phyloP scores from a whole-genome alignment of 2,329 filamentous ascomycete genomes.

The Sclerotinia spermophila region DNA sequence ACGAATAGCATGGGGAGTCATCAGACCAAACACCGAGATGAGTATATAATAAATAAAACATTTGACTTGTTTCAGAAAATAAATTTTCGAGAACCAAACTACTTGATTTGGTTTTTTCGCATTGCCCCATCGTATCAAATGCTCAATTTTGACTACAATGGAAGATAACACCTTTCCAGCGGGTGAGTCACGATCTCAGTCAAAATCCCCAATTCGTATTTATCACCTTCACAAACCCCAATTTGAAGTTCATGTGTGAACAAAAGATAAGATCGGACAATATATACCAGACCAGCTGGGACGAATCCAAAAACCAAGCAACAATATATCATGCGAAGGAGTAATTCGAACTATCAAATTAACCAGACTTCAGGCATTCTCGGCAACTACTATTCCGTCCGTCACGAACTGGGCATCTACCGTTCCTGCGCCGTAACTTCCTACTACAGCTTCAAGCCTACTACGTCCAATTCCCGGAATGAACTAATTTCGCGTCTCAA shows the following conservation, averaged over 20 bases:
- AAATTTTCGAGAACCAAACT: too few relatives aligned
- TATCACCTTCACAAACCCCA: not conserved
- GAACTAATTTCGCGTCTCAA: not conserved
- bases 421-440: constrained; percentile 7
- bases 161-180: constrained; percentile 8
- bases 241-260: not conserved
- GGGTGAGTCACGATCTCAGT: not conserved
- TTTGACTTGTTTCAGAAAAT: not conserved
- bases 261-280: not conserved
- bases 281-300: not conserved
- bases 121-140: not conserved
- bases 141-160: not conserved
- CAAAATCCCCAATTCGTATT: not conserved
- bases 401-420: not conserved
- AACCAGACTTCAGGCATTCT: not conserved
- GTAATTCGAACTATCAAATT: not conserved
- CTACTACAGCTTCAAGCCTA: not conserved
- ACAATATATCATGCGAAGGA: not conserved
- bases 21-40: not conserved
- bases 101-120: too few relatives aligned
- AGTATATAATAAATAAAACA: not conserved
- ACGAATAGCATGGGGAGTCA: not conserved
- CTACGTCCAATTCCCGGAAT: rapidly evolving
- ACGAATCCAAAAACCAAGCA: not conserved
- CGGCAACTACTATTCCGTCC: not conserved